Evolutionary conservation across 495 filamentous ascomycete genomes (phyloP), one percentile per base, ranked within the genome.

Genomic region (Pyrenula massariospora): DNA sequence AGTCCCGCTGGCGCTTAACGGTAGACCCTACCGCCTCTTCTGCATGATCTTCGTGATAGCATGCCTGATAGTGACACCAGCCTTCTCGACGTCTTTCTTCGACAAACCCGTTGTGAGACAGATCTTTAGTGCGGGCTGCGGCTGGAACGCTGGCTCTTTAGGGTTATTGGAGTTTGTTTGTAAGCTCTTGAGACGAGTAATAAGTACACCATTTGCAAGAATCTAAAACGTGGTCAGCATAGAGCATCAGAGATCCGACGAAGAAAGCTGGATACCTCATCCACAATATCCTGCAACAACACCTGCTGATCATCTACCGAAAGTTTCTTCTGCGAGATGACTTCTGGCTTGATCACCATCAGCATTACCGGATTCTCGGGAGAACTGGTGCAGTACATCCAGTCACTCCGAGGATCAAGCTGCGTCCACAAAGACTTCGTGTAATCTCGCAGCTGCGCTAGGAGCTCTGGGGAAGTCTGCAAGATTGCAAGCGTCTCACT

Each of bases 1-100:
- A n/a, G n/a, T n/a, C n/a, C n/a, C n/a, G n/a, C n/a, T n/a, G n/a
- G n/a, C n/a, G n/a, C n/a, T n/a, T 42, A 42, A 42, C 5, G 8
- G 31, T 15, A 42, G 15, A 42, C 8, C 31, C 31, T 72, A 79
- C 62, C 71, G 81, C 68, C 69, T 75, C 59, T 74, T 75, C 66
- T 74, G 82, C 64, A 87, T 66, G 53, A 96, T 84, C 73, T 95
- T 96, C 25, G 91, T 95, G 62, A 96, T 88, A 20, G 91, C 93
- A 71, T 96, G 92, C 54, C 94, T 79, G 57, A 97, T 88, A 3
- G 81, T 86, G 2, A 83, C 80, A 1, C 92, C 93, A 1, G 93
- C 88, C 72, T 90, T 92, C 73, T 98, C 93, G 50, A 89, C 85
- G 68, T 98, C 93, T 73, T 95, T 96, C 75, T 87, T 91, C 31